A percentile compares a stretch with the other conserved stretches of the same genome.
Evolutionary conservation across 2,329 filamentous ascomycete genomes (phyloP).

Genomic region (Aspergillus melleus): DNA sequence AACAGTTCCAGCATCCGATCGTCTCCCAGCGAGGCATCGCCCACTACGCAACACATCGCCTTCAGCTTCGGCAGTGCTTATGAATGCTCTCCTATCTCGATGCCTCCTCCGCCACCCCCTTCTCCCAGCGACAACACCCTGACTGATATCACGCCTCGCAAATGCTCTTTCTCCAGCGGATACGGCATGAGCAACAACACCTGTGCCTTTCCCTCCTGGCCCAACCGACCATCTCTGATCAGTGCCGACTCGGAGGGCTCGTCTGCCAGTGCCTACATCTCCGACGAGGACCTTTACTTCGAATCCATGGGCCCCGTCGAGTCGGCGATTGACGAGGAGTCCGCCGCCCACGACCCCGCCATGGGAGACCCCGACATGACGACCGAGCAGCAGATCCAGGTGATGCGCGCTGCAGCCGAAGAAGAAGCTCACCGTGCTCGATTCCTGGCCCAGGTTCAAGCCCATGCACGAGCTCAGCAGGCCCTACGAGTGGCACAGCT

Average conservation of each 20-base stretch:
- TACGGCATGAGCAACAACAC: conserved; percentile 38
- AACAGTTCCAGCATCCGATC: conserved; percentile 23
- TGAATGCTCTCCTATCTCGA: conserved; percentile 23
- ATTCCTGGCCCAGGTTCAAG: conserved; percentile 43
- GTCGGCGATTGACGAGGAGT: conserved; percentile 30
- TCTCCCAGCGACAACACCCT: conserved; percentile 40
- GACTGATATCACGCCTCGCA: conserved; percentile 43
- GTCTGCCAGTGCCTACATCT: conserved; percentile 41
- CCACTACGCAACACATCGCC: conserved; percentile 23
- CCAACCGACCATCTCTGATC: conserved; percentile 41
- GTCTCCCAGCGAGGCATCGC: conserved; percentile 21
- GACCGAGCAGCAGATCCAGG: conserved; percentile 42
- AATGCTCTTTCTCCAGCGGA: conserved; percentile 42
- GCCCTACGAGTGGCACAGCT: conserved; percentile 38
- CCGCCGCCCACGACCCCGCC: conserved; percentile 22
- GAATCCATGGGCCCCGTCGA: conserved; percentile 29
- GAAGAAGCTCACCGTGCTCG: conserved; percentile 38
- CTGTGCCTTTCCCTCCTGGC: conserved; percentile 48
- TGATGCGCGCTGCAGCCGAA: conserved; percentile 36
- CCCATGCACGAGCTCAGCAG: conserved; percentile 42
- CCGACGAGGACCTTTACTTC: conserved; percentile 44
- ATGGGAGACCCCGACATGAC: conserved; percentile 30
- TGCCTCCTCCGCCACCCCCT: conserved; percentile 42
- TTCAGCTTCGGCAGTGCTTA: conserved; percentile 29
- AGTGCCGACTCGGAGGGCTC: conserved; percentile 31